A percentile compares a stretch with the other conserved stretches of the same genome.
Evolutionary conservation across 2,329 filamentous ascomycete genomes (phyloP).

Genomic region (Cordyceps farinosa): DNA sequence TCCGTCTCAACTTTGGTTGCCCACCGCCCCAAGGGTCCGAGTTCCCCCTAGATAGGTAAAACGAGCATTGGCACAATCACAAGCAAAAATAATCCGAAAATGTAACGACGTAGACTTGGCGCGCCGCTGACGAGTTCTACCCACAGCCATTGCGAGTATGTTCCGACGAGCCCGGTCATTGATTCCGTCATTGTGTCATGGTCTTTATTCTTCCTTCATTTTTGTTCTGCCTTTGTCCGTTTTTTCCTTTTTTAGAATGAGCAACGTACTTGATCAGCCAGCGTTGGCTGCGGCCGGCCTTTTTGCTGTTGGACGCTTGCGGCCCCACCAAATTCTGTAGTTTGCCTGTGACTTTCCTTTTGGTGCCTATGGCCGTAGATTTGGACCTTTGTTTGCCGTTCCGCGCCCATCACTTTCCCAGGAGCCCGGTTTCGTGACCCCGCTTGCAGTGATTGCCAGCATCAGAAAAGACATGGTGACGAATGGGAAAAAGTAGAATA

Average conservation of each 20-base stretch:
- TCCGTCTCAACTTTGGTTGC: background rate
- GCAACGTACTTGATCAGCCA: background rate
- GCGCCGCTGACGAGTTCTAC: background rate
- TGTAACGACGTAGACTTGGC: background rate
- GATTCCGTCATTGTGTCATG: background rate
- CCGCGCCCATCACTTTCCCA: background rate
- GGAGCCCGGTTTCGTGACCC: background rate
- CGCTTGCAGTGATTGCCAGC: background rate
- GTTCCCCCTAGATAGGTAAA: background rate
- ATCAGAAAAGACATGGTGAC: background rate
- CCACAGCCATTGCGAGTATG: background rate
- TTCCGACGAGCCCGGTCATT: background rate
- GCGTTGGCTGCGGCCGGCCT: background rate
- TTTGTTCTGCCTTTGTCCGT: background rate
- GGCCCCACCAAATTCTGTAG: background rate
- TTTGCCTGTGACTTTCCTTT: slow-evolving; percentile 5
- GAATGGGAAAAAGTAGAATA: background rate
- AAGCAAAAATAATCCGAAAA: background rate
- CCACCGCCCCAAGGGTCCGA: background rate
- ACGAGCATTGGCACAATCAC: slow-evolving; percentile 3
- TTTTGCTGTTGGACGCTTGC: background rate
- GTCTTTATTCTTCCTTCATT: background rate
- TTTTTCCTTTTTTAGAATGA: background rate
- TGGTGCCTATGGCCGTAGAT: too few species aligned
- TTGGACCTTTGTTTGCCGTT: background rate